Evolutionary conservation across 805 yeast species (phyloP).

Genomic region (Nadsonia fulvescens): DNA sequence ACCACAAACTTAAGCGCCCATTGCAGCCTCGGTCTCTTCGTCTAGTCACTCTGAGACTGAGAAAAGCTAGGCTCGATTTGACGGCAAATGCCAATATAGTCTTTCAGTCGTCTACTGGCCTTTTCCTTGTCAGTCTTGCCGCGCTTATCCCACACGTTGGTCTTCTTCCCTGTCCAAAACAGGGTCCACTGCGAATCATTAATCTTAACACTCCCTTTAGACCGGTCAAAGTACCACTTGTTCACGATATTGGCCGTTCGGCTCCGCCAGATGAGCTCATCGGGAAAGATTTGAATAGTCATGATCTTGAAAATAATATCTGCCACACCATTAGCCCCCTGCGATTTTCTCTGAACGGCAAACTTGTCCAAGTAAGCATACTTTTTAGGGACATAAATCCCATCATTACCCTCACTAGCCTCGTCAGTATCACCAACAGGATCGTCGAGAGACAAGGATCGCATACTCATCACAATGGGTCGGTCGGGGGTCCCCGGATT

Average conservation of each 20-base stretch:
- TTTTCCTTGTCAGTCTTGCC: no score
- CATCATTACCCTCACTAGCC: no score
- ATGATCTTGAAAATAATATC: constrained; percentile 80
- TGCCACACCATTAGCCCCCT: constrained; percentile 87
- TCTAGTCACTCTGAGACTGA: no score
- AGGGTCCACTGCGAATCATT: constrained; percentile 23
- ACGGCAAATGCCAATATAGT: no score
- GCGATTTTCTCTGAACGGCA: constrained; percentile 68
- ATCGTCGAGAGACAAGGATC: constrained; percentile 4
- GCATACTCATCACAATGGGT: constrained; percentile 7
- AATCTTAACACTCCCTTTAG: constrained; percentile 46
- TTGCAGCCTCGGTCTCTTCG: no score
- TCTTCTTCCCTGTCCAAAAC: constrained; percentile 25
- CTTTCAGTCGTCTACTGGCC: no score
- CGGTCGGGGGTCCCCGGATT: not conserved
- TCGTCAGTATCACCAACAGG: constrained; percentile 6
- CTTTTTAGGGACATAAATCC: no score
- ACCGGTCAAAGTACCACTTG: constrained; percentile 93
- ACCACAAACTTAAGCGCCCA: no score
- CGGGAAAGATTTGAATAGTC: constrained; percentile 41
- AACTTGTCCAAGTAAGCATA: constrained; percentile 84
- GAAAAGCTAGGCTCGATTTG: no score
- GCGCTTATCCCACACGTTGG: no score
- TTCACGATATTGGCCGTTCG: constrained; percentile 76
- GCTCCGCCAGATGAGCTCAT: constrained; percentile 81